phyloP scores from a whole-genome alignment of 176 grass and related monocot species.

The Aechmea fasciata region DNA sequence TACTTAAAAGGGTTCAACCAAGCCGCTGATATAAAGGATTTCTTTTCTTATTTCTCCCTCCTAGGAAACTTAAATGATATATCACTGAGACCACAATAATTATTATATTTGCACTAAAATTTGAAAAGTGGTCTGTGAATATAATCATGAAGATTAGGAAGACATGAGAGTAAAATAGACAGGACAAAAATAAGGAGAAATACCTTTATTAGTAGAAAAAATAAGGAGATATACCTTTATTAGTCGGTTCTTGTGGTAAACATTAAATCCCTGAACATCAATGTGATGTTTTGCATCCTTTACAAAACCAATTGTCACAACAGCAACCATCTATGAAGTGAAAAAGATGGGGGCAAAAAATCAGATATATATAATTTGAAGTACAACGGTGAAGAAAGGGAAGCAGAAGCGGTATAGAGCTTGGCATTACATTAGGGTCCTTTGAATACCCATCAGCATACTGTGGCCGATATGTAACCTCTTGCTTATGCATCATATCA shows the following conservation, averaged over 20 bases:
- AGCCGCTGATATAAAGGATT: background rate
- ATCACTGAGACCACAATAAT: background rate
- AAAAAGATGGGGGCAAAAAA: slow-evolving; percentile 24
- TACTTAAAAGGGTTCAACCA: too few species aligned
- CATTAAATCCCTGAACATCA: slow-evolving; percentile 93
- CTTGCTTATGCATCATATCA: slow-evolving; percentile 98
- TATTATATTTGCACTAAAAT: background rate
- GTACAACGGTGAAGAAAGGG: background rate
- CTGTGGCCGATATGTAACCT: slow-evolving; percentile 78
- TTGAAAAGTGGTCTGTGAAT: background rate
- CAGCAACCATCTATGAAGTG: slow-evolving; percentile 71
- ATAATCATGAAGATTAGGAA: background rate
- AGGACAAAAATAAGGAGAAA: background rate
- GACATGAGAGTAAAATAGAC: background rate
- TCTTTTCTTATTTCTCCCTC: background rate
- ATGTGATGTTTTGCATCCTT: slow-evolving; percentile 98
- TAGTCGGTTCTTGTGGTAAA: slow-evolving; percentile 90
- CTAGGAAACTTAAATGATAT: background rate
- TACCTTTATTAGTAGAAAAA: background rate
- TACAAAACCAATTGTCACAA: slow-evolving; percentile 89
- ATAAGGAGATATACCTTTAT: slow-evolving; percentile 53
- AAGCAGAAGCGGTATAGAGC: background rate
- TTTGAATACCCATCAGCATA: slow-evolving; percentile 47
- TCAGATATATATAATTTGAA: slow-evolving; percentile 1
- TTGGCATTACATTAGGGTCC: slow-evolving; percentile 65